Evolutionary conservation across 306 rosid species (phyloP).

Genomic region (Lathyrus aphaca): DNA sequence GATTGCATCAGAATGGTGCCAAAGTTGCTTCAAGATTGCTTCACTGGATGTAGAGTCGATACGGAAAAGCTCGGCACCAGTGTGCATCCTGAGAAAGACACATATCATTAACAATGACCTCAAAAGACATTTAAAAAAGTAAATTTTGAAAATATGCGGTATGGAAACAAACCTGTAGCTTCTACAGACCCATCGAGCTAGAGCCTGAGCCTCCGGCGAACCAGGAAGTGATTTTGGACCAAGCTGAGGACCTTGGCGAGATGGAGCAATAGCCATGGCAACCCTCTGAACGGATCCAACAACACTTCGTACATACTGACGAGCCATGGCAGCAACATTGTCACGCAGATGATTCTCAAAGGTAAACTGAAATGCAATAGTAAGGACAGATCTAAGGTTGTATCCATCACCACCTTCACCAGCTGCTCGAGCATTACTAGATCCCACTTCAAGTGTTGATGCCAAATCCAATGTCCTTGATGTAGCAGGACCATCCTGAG

Average conservation of each 20-base stretch:
- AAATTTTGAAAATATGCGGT: background rate
- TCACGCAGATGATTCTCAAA: slow-evolving; percentile 85
- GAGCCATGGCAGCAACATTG: slow-evolving; percentile 98
- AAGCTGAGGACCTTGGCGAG: slow-evolving; percentile 59
- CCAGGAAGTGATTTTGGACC: slow-evolving; percentile 84
- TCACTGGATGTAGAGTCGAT: slow-evolving; percentile 64
- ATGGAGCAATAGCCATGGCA: slow-evolving; percentile 97
- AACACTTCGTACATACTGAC: slow-evolving; percentile 91
- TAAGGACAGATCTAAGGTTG: slow-evolving; percentile 86
- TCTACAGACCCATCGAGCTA: slow-evolving; percentile 80
- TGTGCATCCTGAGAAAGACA: slow-evolving; percentile 62
- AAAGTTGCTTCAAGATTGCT: slow-evolving; percentile 83
- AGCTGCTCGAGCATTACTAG: slow-evolving; percentile 57
- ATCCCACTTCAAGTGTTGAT: slow-evolving; percentile 86
- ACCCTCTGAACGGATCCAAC: slow-evolving; percentile 97
- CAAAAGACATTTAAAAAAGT: background rate
- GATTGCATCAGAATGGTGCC: slow-evolving; percentile 92
- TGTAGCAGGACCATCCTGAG: slow-evolving; percentile 70
- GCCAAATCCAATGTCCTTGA: slow-evolving; percentile 88
- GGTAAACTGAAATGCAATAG: slow-evolving; percentile 93
- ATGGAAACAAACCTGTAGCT: slow-evolving; percentile 68
- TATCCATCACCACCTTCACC: slow-evolving; percentile 65
- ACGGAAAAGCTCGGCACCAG: slow-evolving; percentile 70
- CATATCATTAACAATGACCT: background rate
- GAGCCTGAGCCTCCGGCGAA: slow-evolving; percentile 89